Conservation (phyloP, 2,329 filamentous ascomycete genomes). For the Colletotrichum aenigma region DNA sequence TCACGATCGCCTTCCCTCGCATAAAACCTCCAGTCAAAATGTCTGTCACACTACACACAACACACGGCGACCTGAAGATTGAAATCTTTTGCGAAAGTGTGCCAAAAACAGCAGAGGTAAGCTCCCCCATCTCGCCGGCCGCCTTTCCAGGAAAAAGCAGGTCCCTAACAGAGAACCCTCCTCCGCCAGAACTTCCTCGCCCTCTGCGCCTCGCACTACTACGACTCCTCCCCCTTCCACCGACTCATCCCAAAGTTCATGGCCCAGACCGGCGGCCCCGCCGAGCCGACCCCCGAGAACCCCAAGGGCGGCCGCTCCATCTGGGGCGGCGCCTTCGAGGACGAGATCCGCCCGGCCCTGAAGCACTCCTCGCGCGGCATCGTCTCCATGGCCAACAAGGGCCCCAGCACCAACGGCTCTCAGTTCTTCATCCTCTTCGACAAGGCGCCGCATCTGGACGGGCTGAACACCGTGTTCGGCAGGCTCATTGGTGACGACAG, state of each 20-base stretch:
- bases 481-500: constrained; percentile 71
- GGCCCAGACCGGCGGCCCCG: constrained; percentile 74
- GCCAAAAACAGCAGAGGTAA: constrained; percentile 86
- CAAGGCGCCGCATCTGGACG: constrained; percentile 80
- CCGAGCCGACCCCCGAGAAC: constrained; percentile 57
- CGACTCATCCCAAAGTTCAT: constrained; percentile 83
- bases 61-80: constrained; percentile 87
- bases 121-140: constrained; percentile 17
- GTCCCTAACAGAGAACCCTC: constrained; percentile 8
- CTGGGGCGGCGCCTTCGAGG: constrained; percentile 75
- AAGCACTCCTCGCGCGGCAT: constrained; percentile 72
- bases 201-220: constrained; percentile 80
- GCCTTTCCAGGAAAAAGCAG: background rate
- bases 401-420: constrained; percentile 73
- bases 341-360: constrained; percentile 77
- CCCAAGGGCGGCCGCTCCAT: constrained; percentile 75
- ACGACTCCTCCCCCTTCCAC: constrained; percentile 78
- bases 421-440: constrained; percentile 86
- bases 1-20: background rate
- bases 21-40: constrained; percentile 37
- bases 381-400: constrained; percentile 81
- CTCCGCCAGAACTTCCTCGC: constrained; percentile 78
- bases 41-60: constrained; percentile 83
- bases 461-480: constrained; percentile 84
- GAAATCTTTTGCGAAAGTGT: constrained; percentile 96